Percentiles rank a stretch among this genome's conserved stretches.
Conservation (phyloP, 1,284 basidiomycete genomes). For the Apiotrichum gracile region DNA sequence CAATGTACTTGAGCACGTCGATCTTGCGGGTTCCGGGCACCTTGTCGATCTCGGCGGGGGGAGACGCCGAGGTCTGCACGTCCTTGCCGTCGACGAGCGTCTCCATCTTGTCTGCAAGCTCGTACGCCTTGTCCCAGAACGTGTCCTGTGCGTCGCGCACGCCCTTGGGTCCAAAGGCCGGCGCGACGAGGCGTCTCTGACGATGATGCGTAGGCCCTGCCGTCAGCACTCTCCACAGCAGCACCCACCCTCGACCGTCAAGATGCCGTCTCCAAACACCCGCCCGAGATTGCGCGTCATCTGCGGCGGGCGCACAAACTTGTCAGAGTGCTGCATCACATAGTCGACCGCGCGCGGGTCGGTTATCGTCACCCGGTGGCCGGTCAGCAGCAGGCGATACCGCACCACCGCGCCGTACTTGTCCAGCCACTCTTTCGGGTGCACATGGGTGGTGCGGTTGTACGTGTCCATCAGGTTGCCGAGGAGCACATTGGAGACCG, state of each 20-base stretch:
- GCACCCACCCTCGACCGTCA: slow-evolving; percentile 41
- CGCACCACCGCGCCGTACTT: slow-evolving; percentile 21
- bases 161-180: slow-evolving; percentile 43
- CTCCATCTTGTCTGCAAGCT: slow-evolving; percentile 54
- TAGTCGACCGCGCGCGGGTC: slow-evolving; percentile 59
- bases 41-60: slow-evolving; percentile 10
- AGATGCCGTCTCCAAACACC: slow-evolving; percentile 2
- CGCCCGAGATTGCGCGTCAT: background rate
- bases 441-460: slow-evolving; percentile 11
- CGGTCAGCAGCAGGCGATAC: slow-evolving; percentile 15
- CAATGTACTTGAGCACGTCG: slow-evolving; percentile 58
- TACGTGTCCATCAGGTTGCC: slow-evolving; percentile 18
- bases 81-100: slow-evolving; percentile 59
- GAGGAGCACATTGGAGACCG: slow-evolving; percentile 9
- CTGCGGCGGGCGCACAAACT: slow-evolving; percentile 63
- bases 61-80: background rate
- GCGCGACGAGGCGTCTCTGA: slow-evolving; percentile 50
- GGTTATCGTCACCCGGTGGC: slow-evolving; percentile 53
- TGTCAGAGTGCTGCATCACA: slow-evolving; percentile 57
- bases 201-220: slow-evolving; percentile 48
- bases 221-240: no score
- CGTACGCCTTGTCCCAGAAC: slow-evolving; percentile 59
- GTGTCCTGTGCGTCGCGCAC: slow-evolving; percentile 52
- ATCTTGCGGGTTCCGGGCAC: slow-evolving; percentile 24
- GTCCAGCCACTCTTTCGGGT: slow-evolving; percentile 20